A percentile compares a stretch with the other conserved stretches of the same genome.
phyloP scores from a whole-genome alignment of 2,329 filamentous ascomycete species.

The Lasiodiplodia sp. region DNA sequence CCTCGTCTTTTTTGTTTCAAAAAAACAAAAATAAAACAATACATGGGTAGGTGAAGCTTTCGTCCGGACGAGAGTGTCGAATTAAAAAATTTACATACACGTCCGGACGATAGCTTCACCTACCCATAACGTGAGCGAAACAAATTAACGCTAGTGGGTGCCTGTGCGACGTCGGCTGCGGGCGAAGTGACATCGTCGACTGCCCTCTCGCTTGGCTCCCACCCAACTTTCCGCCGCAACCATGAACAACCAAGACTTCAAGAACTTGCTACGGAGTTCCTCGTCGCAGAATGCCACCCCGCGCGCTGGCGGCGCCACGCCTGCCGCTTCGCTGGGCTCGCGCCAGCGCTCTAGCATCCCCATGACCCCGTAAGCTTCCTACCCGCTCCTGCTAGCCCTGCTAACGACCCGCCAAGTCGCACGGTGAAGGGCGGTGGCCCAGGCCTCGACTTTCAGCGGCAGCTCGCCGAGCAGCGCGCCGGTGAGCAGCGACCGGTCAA shows the following conservation, averaged over 20 bases:
- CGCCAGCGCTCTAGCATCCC: conserved; percentile 81
- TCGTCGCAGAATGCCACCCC: conserved; percentile 46
- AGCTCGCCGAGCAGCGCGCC: conserved; percentile 74
- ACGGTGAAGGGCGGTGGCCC: conserved; percentile 62
- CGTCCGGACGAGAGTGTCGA: too few species aligned
- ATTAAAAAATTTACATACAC: not conserved
- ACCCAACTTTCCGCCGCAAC: conserved; percentile 22
- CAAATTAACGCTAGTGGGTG: not conserved
- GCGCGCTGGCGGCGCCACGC: conserved; percentile 37
- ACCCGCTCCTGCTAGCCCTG: not conserved
- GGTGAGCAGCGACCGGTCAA: conserved; percentile 58
- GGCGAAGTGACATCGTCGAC: conserved; percentile 3
- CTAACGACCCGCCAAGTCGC: conserved; percentile 58
- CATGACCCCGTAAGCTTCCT: conserved; percentile 82
- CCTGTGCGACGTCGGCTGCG: not conserved
- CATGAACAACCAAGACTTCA: conserved; percentile 98
- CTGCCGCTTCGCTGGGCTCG: conserved; percentile 70
- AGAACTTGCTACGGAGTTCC: conserved; percentile 73
- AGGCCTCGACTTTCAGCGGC: conserved; percentile 78
- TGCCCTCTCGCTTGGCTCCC: conserved; percentile 1
- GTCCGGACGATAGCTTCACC: not conserved
- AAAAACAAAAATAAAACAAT: too few species aligned
- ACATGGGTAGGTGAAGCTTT: too few species aligned
- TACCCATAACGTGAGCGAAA: too few species aligned
- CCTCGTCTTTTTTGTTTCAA: too few species aligned